Conservation (phyloP, 2,329 filamentous ascomycete species). For the Dactylonectria macrodidyma region DNA sequence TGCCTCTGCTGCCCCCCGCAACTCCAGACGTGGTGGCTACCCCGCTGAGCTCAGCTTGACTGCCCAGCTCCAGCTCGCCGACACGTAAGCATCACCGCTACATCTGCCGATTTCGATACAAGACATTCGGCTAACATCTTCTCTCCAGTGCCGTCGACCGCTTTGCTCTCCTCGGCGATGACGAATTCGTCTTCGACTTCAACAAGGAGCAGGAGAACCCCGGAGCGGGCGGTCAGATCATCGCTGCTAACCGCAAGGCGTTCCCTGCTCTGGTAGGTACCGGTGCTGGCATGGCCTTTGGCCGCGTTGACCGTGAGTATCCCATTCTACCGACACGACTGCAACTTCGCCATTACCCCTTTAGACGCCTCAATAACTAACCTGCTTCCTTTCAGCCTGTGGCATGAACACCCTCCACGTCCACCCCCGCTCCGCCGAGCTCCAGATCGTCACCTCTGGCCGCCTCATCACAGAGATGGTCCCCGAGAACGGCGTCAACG, state of each 20-base stretch:
- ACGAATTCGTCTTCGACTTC: constrained; percentile 66
- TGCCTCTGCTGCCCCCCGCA: constrained; percentile 46
- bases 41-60: constrained; percentile 50
- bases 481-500: constrained; percentile 64
- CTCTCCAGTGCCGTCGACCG: constrained; percentile 57
- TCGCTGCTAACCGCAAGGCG: constrained; percentile 68
- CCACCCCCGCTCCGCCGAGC: constrained; percentile 61
- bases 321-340: too few species aligned
- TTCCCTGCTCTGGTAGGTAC: constrained; percentile 71
- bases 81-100: constrained; percentile 50
- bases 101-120: neutral
- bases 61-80: constrained; percentile 56
- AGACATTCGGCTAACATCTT: constrained; percentile 32
- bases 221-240: constrained; percentile 60
- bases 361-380: too few species aligned
- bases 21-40: constrained; percentile 26
- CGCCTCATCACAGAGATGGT: constrained; percentile 62
- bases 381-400: too few species aligned
- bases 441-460: too few species aligned
- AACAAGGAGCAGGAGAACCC: constrained; percentile 45
- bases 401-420: constrained; percentile 72
- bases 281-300: constrained; percentile 65
- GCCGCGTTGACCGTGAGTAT: constrained; percentile 59
- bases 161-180: constrained; percentile 58
- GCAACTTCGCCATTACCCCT: too few species aligned